A percentile compares a stretch with the other conserved stretches of the same genome.
Conservation (phyloP, 2,329 filamentous ascomycete species). For the Penicillium sumatraense region DNA sequence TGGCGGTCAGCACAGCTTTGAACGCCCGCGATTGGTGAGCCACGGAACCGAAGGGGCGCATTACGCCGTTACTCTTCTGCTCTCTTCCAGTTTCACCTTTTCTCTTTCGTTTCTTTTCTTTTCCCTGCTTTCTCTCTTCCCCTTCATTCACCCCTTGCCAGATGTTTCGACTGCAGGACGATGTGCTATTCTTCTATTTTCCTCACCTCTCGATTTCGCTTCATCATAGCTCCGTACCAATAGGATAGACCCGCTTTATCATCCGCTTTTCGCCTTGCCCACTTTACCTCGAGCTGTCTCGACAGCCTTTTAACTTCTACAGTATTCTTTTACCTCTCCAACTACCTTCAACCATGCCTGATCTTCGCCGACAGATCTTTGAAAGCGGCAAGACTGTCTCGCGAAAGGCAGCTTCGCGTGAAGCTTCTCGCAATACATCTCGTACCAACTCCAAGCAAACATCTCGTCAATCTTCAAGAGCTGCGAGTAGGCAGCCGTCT, state of each 20-base stretch:
- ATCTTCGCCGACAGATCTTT: slow-evolving; percentile 61
- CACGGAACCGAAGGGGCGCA: slow-evolving; percentile 4
- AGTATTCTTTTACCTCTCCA: slow-evolving; percentile 1
- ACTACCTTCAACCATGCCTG: slow-evolving; percentile 44
- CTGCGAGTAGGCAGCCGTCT: slow-evolving; percentile 59
- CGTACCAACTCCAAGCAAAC: slow-evolving; percentile 56
- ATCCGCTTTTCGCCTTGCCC: slow-evolving; percentile 1
- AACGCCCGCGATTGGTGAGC: slow-evolving; percentile 3
- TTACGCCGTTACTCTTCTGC: background rate
- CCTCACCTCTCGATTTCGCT: slow-evolving; percentile 15
- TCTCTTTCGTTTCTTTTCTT: slow-evolving; percentile 4
- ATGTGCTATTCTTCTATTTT: slow-evolving; percentile 20
- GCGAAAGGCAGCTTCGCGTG: slow-evolving; percentile 62
- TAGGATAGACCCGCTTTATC: slow-evolving; percentile 19
- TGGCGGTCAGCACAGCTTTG: slow-evolving; percentile 3
- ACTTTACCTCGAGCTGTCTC: background rate
- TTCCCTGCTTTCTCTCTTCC: slow-evolving; percentile 11
- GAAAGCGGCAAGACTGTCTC: slow-evolving; percentile 70
- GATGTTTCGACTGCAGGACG: slow-evolving; percentile 19
- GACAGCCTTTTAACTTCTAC: background rate
- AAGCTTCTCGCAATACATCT: slow-evolving; percentile 58
- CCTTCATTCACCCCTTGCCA: slow-evolving; percentile 13
- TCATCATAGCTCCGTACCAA: slow-evolving; percentile 24
- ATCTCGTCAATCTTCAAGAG: slow-evolving; percentile 59
- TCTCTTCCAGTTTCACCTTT: background rate